Evolutionary conservation across 148 eudicot species (phyloP).

Genomic region (Rhododendron simsii): DNA sequence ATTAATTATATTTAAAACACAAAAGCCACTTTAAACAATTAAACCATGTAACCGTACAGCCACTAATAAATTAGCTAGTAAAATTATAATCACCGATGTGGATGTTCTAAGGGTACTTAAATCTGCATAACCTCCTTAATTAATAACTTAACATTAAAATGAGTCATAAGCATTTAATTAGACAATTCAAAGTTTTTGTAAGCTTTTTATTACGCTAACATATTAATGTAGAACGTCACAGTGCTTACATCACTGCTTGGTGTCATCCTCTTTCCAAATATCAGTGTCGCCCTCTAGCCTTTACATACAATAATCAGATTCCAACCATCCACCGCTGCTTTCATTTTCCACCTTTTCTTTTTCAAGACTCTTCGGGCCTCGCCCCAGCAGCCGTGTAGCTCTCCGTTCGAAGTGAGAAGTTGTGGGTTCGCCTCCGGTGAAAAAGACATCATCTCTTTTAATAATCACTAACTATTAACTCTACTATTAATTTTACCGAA

Average conservation of each 20-base stretch:
- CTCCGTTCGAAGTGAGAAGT: no score
- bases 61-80: not conserved
- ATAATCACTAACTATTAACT: no score
- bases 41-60: not conserved
- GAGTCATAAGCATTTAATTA: not conserved
- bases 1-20: no score
- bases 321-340: not conserved
- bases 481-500: no score
- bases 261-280: not conserved
- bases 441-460: no score
- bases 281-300: not conserved
- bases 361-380: no score
- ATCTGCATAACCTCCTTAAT: not conserved
- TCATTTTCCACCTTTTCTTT: not conserved
- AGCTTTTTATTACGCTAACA: not conserved
- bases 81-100: no score
- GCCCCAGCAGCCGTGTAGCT: no score
- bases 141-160: not conserved
- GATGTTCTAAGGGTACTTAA: no score
- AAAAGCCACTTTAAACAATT: not conserved
- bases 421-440: no score
- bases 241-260: not conserved
- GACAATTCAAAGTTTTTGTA: no score
- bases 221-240: not conserved
- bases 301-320: not conserved